Evolutionary conservation across 2,329 filamentous ascomycete genomes (phyloP), one percentile per base, ranked within the genome.

Genomic region (Trichoderma sp.): DNA sequence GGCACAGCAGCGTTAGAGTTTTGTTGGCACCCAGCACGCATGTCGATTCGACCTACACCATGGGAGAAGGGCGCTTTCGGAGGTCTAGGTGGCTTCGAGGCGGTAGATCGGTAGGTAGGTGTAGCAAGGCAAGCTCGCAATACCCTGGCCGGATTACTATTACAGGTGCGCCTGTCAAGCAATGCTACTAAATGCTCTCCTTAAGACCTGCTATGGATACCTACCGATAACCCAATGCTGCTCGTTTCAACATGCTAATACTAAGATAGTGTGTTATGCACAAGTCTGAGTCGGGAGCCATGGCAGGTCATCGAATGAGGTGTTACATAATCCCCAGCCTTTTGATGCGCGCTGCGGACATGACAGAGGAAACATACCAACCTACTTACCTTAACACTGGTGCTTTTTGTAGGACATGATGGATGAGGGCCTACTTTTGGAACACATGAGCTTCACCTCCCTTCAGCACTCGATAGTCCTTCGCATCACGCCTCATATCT

Each of bases 41-140:
- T 44, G 21, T 56, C 41, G 24, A 28, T 63, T 43, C 21, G 45
- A 50, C 19, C 57, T 60, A 41, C 26, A 43, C 45, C 57, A 60
- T 50, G 41, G 30, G 26, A 24, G 30, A 5, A 48, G 26, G n/a
- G 55, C 26, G 15, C 26, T 52, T 52, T 52, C 45, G 28, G 45
- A 28, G 15, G 43, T 52, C 34, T 30, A 58, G 28, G 45, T 44
- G 28, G 6, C 43, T 43, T 47, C 41, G 24, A 28, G 41, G 43
- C 21, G 24, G 26, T 9, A 15, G 30, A 30, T 30, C 7, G 7
- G 28, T 30, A 30, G 28, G 50, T 39, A 14, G 10, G 34, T 39
- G 34, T 39, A 39, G 12, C 34, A 5, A 39, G 34, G 34, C 34
- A 39, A 10, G 34, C 34, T 39, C 34, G 34, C 2, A 39, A 14